Conservation (phyloP, 2,329 filamentous ascomycete species). For the Fusarium musae region DNA sequence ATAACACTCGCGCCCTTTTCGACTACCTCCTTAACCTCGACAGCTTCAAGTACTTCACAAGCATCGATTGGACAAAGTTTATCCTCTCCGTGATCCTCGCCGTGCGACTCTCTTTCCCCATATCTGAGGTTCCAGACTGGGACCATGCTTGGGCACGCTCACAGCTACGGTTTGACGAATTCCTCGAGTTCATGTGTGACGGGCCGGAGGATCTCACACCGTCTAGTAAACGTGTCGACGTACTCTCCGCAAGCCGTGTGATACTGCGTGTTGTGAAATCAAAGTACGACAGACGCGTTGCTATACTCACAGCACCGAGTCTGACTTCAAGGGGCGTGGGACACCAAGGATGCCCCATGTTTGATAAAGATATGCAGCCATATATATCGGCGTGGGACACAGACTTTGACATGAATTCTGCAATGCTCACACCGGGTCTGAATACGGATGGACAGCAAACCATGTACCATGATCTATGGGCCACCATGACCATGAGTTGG, state of each 20-base stretch:
- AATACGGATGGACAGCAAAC: slow-evolving; percentile 36
- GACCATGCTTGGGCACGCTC: slow-evolving; percentile 53
- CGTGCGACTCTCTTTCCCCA: slow-evolving; percentile 59
- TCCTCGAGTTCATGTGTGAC: slow-evolving; percentile 52
- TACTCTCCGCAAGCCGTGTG: slow-evolving; percentile 57
- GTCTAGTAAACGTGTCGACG: slow-evolving; percentile 51
- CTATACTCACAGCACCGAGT: slow-evolving; percentile 39
- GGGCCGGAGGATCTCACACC: slow-evolving; percentile 36
- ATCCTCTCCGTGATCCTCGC: slow-evolving; percentile 55
- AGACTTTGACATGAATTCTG: slow-evolving; percentile 39
- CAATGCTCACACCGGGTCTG: neutral
- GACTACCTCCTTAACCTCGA: slow-evolving; percentile 47
- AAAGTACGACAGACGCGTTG: slow-evolving; percentile 58
- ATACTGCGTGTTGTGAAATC: slow-evolving; percentile 58
- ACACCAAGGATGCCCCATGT: slow-evolving; percentile 59
- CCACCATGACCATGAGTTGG: slow-evolving; percentile 61
- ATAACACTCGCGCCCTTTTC: slow-evolving; percentile 48
- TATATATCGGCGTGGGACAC: slow-evolving; percentile 60
- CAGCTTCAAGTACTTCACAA: slow-evolving; percentile 52
- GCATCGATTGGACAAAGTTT: slow-evolving; percentile 57
- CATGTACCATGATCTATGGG: slow-evolving; percentile 58
- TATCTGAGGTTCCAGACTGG: slow-evolving; percentile 51
- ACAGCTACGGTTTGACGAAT: slow-evolving; percentile 53
- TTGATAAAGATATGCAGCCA: slow-evolving; percentile 61
- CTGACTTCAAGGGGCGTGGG: neutral